Conservation (phyloP, 345 rosid species). For the Bretschneidera sinensis region DNA sequence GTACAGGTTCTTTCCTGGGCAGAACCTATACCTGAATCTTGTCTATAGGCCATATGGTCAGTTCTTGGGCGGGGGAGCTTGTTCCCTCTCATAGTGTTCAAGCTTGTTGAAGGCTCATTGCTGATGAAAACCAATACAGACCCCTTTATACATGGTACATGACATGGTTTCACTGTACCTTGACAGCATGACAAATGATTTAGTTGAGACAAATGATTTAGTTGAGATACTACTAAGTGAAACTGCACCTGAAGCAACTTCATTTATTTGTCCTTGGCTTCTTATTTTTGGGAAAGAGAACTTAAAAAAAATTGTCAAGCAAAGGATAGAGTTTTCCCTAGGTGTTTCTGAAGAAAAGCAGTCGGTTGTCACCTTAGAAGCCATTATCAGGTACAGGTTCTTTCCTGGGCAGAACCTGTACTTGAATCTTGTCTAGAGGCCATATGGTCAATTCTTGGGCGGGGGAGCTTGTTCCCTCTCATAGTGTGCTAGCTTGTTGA, state of each 20-base stretch:
- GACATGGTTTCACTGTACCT: slow-evolving; percentile 33
- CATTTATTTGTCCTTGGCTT: slow-evolving; percentile 28
- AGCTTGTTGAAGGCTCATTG: slow-evolving; percentile 35
- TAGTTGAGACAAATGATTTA: too few relatives aligned
- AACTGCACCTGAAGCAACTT: slow-evolving; percentile 13
- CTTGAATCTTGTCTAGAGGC: slow-evolving; percentile 35
- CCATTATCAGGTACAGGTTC: slow-evolving; percentile 29
- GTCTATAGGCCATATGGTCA: slow-evolving; percentile 28
- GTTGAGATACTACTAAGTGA: slow-evolving; percentile 17
- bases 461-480: slow-evolving; percentile 29
- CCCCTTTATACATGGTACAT: slow-evolving; percentile 25
- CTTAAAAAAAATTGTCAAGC: slow-evolving; percentile 16
- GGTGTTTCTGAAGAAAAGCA: slow-evolving; percentile 18
- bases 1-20: slow-evolving; percentile 20
- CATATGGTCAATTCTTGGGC: slow-evolving; percentile 25
- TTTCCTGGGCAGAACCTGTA: slow-evolving; percentile 30
- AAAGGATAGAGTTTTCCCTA: slow-evolving; percentile 5
- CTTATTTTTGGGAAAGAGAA: slow-evolving; percentile 24
- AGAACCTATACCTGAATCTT: slow-evolving; percentile 32
- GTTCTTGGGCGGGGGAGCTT: slow-evolving; percentile 25
- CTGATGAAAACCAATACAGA: slow-evolving; percentile 25
- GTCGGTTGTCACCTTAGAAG: slow-evolving; percentile 22
- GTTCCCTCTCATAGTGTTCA: slow-evolving; percentile 23
- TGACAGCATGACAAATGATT: slow-evolving; percentile 25
- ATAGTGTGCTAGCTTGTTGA: slow-evolving; percentile 29